Evolutionary conservation across 1,284 basidiomycete species (phyloP).

Genomic region (Mycocalia duriaeana): DNA sequence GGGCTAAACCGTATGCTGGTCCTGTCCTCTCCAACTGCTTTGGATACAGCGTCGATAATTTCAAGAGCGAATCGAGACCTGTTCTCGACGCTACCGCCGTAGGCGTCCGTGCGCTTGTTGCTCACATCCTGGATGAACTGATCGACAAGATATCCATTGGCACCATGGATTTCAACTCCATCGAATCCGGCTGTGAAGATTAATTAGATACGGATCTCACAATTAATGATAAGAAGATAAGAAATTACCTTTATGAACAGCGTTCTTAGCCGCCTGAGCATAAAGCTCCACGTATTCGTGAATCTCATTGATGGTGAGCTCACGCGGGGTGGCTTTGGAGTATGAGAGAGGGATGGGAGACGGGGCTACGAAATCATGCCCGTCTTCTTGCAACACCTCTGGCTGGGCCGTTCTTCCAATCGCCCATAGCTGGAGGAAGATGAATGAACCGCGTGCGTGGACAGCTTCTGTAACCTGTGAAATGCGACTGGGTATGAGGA

Average conservation of each 20-base stretch:
- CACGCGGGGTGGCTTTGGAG: slow-evolving; percentile 6
- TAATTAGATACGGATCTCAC: no score
- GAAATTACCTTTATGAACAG: no score
- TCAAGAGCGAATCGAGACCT: slow-evolving; percentile 16
- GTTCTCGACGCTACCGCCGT: slow-evolving; percentile 18
- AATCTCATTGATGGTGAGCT: slow-evolving; percentile 16
- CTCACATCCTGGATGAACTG: slow-evolving; percentile 16
- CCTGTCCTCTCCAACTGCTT: slow-evolving; percentile 14
- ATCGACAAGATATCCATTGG: slow-evolving; percentile 17
- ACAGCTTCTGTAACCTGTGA: slow-evolving; percentile 10
- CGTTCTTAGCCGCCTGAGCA: neutral
- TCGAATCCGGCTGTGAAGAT: neutral
- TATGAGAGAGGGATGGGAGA: slow-evolving; percentile 19
- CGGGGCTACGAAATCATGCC: slow-evolving; percentile 17
- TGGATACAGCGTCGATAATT: slow-evolving; percentile 13
- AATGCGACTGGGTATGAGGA: neutral
- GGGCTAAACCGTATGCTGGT: slow-evolving; percentile 34
- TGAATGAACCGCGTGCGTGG: slow-evolving; percentile 35
- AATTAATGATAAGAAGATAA: no score
- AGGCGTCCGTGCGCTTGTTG: slow-evolving; percentile 16
- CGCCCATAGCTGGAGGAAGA: slow-evolving; percentile 36
- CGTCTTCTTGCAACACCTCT: neutral
- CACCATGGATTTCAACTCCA: slow-evolving; percentile 10
- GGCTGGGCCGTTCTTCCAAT: slow-evolving; percentile 22
- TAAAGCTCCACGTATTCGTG: slow-evolving; percentile 11